Base-by-base conservation (phyloP, 2,329 filamentous ascomycete genomes). In the Scopulariopsis brevicaulis region DNA sequence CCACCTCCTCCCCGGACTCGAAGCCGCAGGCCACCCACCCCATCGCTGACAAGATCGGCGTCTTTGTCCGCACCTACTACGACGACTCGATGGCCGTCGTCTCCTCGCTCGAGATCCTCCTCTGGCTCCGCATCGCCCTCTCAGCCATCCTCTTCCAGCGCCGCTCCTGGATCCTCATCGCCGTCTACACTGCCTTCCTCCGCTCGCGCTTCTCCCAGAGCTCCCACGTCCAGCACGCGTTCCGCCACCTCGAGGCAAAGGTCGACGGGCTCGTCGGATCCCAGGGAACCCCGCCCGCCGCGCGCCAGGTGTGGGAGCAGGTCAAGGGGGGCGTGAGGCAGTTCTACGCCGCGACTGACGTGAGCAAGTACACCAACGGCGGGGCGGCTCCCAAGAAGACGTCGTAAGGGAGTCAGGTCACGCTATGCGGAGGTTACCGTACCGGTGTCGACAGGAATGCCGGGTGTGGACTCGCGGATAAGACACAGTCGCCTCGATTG, bases 31-130 rank as follows among this genome's bases (percentile, higher is more conserved):
- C 73, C 35, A 74, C 73, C 64, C 81, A 78, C 71, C 84, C 85
- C 51, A 74, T 91, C 59, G 86, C 89, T 57, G 91, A 96, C 62
- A 82, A 80, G 64, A 96, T 99, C 71, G 91, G 91, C 65, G 81
- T 81, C 67, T 99, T 99, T 68, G 91, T 99, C 72, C 97, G 97
- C 84, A 84, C 91, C 71, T 96, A 97, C 82, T 99, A 99, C 70
- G 94, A 99, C 71, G 77, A 83, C 61, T 96, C 90, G 73, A 99
- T 99, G 94, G 89, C 88, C 59, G 78, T 97, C 61, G 94, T 99
- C 35, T 88, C 93, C 43, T 77, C 80, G 53, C 88, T 99, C 60
- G 94, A 99, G 77, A 90, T 97, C 64, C 74, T 82, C 48, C 84
- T 97, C 60, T 95, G 92, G 86, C 77, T 88, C 73, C 90, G 94